Conservation (phyloP, 1,139 yeast genomes). For the Suzukiozyma palmioleophila region DNA sequence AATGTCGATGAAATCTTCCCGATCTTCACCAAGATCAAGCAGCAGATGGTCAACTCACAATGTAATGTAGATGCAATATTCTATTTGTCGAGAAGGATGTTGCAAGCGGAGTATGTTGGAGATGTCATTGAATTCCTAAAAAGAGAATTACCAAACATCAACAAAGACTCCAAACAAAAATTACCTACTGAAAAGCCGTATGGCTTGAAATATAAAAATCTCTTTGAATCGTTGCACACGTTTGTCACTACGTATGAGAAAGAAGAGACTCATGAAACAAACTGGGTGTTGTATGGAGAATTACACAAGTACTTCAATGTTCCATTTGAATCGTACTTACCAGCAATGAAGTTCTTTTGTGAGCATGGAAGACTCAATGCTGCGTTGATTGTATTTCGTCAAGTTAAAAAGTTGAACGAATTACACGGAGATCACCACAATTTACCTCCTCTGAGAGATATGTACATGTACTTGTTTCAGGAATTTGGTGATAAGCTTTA, state of each 20-base stretch:
- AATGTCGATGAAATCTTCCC: slow-evolving; percentile 26
- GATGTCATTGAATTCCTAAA: slow-evolving; percentile 58
- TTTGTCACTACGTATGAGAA: slow-evolving; percentile 41
- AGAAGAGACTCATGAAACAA: slow-evolving; percentile 43
- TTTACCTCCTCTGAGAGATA: slow-evolving; percentile 62
- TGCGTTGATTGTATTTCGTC: slow-evolving; percentile 61
- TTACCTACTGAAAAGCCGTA: slow-evolving; percentile 24
- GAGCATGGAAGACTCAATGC: slow-evolving; percentile 56
- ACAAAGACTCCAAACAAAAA: slow-evolving; percentile 26
- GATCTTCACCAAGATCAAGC: slow-evolving; percentile 33
- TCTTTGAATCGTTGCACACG: slow-evolving; percentile 40
- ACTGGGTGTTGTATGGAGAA: slow-evolving; percentile 63
- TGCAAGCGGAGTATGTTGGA: slow-evolving; percentile 46
- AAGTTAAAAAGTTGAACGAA: slow-evolving; percentile 54
- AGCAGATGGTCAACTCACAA: slow-evolving; percentile 28
- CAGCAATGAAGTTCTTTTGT: slow-evolving; percentile 59
- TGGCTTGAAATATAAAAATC: slow-evolving; percentile 23
- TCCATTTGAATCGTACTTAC: slow-evolving; percentile 58
- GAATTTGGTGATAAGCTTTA: slow-evolving; percentile 59
- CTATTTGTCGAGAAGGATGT: slow-evolving; percentile 42
- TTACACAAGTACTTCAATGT: slow-evolving; percentile 55
- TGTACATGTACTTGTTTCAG: slow-evolving; percentile 57
- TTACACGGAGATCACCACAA: slow-evolving; percentile 41
- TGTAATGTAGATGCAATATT: slow-evolving; percentile 40
- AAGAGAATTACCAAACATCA: slow-evolving; percentile 52